Conservation (phyloP, 768 basidiomycete genomes). For the Suillus alpinus region DNA sequence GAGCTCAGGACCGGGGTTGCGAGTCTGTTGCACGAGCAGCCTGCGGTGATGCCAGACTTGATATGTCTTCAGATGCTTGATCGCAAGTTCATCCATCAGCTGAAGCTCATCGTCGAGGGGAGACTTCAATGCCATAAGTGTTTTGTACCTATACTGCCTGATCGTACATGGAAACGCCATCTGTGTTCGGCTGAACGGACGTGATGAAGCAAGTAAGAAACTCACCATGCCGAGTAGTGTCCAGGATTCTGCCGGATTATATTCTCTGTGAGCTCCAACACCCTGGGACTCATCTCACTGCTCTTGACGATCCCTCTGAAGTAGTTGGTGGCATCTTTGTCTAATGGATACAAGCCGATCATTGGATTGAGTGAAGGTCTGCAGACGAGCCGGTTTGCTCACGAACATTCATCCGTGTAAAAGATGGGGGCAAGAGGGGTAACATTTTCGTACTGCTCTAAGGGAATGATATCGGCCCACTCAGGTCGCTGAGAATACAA, state of each 20-base stretch:
- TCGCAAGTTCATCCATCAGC: constrained; percentile 86
- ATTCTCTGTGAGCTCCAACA: constrained; percentile 81
- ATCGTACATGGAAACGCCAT: not conserved
- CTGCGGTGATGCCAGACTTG: constrained; percentile 97
- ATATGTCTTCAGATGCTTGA: constrained; percentile 87
- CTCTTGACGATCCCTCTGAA: constrained; percentile 81
- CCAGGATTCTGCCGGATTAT: constrained; percentile 93
- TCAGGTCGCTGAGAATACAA: constrained; percentile 63
- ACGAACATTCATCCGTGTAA: constrained; percentile 85
- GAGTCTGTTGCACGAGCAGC: constrained; percentile 60
- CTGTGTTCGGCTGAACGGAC: not conserved
- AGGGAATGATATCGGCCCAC: constrained; percentile 79
- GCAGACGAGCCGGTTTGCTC: constrained; percentile 4
- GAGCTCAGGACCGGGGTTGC: constrained; percentile 65
- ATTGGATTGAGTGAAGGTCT: constrained; percentile 7
- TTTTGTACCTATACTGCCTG: constrained; percentile 96
- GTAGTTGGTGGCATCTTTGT: constrained; percentile 90
- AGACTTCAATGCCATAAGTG: constrained; percentile 63
- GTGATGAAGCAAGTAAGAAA: constrained; percentile 7
- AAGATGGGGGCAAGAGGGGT: constrained; percentile 89
- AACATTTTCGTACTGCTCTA: constrained; percentile 76
- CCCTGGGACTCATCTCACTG: constrained; percentile 77
- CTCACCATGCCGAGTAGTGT: constrained; percentile 95
- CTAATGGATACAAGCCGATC: constrained; percentile 37
- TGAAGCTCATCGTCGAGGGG: constrained; percentile 75